These are phyloP conservation scores for Epichloe festucae DNA, from an alignment of 2,329 filamentous ascomycete species.

Conservation along the genomic window DNA sequence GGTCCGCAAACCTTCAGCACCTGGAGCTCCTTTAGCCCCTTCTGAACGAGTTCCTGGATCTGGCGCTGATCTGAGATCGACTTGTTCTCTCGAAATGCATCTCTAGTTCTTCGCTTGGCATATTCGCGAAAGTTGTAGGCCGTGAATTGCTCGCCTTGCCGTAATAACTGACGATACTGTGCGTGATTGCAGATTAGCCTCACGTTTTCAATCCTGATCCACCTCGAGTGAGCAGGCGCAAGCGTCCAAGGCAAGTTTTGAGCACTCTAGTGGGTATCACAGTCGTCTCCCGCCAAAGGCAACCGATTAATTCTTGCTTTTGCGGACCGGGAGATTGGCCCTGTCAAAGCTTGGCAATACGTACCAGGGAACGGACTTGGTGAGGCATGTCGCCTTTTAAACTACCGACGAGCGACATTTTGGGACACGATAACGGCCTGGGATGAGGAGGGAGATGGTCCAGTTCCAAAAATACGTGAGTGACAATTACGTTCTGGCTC, in stretches of 20 bases:
- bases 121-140: conserved; percentile 98
- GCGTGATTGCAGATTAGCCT: neutral
- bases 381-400: conserved; percentile 42
- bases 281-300: neutral
- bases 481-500: neutral
- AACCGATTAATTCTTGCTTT: neutral
- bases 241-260: neutral
- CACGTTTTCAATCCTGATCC: neutral
- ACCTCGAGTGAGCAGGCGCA: neutral
- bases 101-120: conserved; percentile 76
- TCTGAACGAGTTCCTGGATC: conserved; percentile 81
- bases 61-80: conserved; percentile 57
- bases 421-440: neutral
- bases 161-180: conserved; percentile 84
- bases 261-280: neutral
- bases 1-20: conserved; percentile 64
- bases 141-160: conserved; percentile 75
- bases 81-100: conserved; percentile 77
- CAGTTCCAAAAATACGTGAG: neutral
- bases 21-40: conserved; percentile 75
- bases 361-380: conserved; percentile 43
- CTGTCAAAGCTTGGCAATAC: conserved; percentile 12
- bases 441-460: neutral
- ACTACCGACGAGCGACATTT: conserved; percentile 25
- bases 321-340: neutral